These are phyloP conservation scores for Aspergillus hancockii DNA, from an alignment of 495 filamentous ascomycete species.

Conservation along the genomic window DNA sequence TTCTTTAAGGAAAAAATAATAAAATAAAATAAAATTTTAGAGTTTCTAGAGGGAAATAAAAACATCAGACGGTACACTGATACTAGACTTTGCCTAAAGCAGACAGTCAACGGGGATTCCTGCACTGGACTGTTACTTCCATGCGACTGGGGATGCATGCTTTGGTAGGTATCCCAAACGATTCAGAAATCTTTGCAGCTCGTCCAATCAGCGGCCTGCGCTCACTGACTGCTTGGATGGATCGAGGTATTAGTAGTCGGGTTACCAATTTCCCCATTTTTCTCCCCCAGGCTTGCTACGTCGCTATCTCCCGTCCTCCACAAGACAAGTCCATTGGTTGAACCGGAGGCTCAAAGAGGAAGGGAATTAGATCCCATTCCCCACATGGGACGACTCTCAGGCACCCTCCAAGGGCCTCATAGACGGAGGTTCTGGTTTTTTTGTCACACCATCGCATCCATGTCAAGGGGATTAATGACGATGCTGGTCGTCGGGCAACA, in stretches of 20 bases:
- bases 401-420: background rate
- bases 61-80: background rate
- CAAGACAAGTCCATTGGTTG: background rate
- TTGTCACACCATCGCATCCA: background rate
- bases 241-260: slow-evolving; percentile 1
- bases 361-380: background rate
- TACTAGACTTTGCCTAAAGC: background rate
- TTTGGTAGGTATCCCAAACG: slow-evolving; percentile 9
- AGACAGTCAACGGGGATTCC: background rate
- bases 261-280: slow-evolving; percentile 1
- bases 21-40: background rate
- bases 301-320: background rate
- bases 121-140: background rate
- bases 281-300: background rate
- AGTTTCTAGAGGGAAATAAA: background rate
- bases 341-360: background rate
- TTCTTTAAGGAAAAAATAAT: slow-evolving; percentile 3
- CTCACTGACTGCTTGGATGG: background rate
- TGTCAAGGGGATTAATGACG: background rate
- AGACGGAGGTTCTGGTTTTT: background rate
- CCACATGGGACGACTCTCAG: background rate
- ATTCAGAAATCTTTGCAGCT: background rate
- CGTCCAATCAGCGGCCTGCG: background rate
- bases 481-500: slow-evolving; percentile 4
- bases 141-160: background rate